Base-by-base conservation (phyloP, 768 basidiomycete genomes). In the Chlorophyllum brunneum region DNA sequence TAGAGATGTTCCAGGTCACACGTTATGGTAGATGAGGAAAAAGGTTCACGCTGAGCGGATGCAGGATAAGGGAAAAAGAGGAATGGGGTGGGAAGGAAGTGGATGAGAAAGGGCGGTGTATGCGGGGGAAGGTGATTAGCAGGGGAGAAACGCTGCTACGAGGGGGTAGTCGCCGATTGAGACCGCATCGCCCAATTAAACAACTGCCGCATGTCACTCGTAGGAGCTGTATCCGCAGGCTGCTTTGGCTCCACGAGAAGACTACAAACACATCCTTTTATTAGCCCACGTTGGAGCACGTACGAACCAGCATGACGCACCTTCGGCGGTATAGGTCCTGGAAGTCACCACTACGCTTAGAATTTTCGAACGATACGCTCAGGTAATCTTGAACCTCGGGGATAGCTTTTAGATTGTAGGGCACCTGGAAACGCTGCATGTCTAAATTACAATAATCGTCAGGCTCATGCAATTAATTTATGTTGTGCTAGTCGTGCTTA, bases 361-460 rank as follows among this genome's bases (percentile, higher is more conserved):
- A 78, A 54, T 81, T 83, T 61, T 89, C 85, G 56, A 94, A 91
- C 24, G 83, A 83, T 34, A 79, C 73, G 37, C 77, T 79, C 27
- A 95, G 72, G 63, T 85, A 94, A 46, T 80, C 77, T 63, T 98
- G 94, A 5, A 93, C 85, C 67, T 97, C 95, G 2, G 86, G 84
- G 8, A 99, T 87, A 56, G 86, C 87, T 63, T 91, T 90, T 46
- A 98, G 78, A 58, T 84, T 86, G 73, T 90, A 95, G 4, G 85
- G 77, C 7, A 83, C 79, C 66, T 97, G 93, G 72, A 95, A 95
- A 20, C 92, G 87, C 67, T 92, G 92, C 81, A 95, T 89, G 66
- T 95, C 92, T 85, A 60, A 48, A 58, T 31, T 36, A 16, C 8
- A 26, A 33, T 33, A 34, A 50, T 23, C 41, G 24, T 16, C 23